Base-by-base conservation (phyloP, 345 rosid species). In the Brassica cretica region DNA sequence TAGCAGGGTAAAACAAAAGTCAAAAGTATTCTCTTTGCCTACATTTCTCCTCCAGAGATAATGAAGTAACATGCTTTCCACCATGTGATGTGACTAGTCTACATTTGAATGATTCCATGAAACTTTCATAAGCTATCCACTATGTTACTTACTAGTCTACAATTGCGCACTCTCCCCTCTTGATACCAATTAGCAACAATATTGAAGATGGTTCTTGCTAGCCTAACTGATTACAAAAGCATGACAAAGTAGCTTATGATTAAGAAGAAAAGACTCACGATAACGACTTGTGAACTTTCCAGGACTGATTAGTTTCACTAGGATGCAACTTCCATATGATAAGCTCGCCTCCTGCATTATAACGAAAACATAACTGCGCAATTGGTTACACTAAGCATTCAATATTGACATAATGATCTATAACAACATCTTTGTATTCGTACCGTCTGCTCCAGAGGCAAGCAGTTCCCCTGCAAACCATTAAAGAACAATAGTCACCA, bases 371-470 rank as follows among this genome's bases (percentile, higher is more conserved):
- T 1, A 41, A 65, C 3, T 16, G 1, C 19, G 0, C 11, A n/a
- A 16, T 49, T 76, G 53, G 25, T 61, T 76, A 58, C 55, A 59
- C 2, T 2, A 14, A 1, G 8, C 25, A 63, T 24, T 41, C 65
- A 70, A 21, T 21, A 21, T 21, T 21, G 24, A 21, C 24, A 21
- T 21, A 21, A 21, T 21, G 24, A 21, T 21, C 24, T 21, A 21
- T 21, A 21, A 21, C 24, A 21, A 21, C 24, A 21, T 21, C 24
- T 21, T 21, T 21, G 24, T 21, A 21, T 21, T 21, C 86, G 70
- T 88, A 92, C 98, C 98, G 85, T 92, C 98, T 67, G 97, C 98
- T 80, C 98, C 98, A 2, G 98, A 94, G 64, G 98, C 95, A 84
- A 94, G 92, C 32, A 82, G 87, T 62, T 94, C 98, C 59, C 98